Conservation (phyloP, 2,329 filamentous ascomycete genomes). For the Amauroascus niger region DNA sequence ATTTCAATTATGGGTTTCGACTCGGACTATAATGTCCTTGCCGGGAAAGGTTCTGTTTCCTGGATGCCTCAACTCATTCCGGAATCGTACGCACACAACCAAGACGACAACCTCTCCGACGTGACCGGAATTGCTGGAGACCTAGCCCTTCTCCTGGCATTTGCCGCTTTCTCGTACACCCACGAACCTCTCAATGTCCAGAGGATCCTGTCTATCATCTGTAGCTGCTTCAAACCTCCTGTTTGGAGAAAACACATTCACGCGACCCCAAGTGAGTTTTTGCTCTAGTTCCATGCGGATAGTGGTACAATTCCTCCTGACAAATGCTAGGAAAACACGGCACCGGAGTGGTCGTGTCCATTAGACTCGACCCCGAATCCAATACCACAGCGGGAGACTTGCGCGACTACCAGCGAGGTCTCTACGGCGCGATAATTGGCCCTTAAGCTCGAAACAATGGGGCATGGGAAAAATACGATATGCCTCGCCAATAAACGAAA, state of each 20-base stretch:
- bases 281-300: not conserved
- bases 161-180: slow-evolving; percentile 19
- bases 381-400: not conserved
- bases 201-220: slow-evolving; percentile 5
- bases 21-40: slow-evolving; percentile 14
- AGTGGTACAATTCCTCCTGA: not conserved
- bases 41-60: slow-evolving; percentile 13
- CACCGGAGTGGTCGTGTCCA: slow-evolving; percentile 14
- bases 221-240: slow-evolving; percentile 15
- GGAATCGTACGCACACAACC: slow-evolving; percentile 11
- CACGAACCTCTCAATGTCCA: not conserved
- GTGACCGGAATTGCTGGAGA: slow-evolving; percentile 17
- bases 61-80: slow-evolving; percentile 22
- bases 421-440: slow-evolving; percentile 12
- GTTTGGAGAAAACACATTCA: slow-evolving; percentile 15
- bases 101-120: not conserved
- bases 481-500: not conserved
- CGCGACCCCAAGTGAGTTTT: slow-evolving; percentile 15
- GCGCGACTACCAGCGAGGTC: slow-evolving; percentile 5
- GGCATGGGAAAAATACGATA: not conserved
- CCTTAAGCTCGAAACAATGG: not conserved
- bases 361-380: slow-evolving; percentile 11
- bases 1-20: slow-evolving; percentile 16
- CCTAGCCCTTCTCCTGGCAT: slow-evolving; percentile 19
- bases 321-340: slow-evolving; percentile 10